Conservation (phyloP, 2,329 filamentous ascomycete species). For the Colletotrichum lentis region DNA sequence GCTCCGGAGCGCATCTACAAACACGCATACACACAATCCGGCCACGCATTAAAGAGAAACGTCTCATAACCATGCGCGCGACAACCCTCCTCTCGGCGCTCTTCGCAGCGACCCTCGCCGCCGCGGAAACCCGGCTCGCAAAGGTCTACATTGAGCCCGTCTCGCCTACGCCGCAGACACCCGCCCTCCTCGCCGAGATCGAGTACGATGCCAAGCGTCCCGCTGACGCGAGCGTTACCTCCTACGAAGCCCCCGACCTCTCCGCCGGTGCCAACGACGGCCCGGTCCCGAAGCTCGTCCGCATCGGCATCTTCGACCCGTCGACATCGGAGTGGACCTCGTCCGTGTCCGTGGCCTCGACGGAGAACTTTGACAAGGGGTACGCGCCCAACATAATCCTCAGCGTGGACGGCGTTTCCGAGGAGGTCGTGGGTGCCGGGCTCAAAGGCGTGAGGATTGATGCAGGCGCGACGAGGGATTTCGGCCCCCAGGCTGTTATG, state of each 20-base stretch:
- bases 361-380: slow-evolving; percentile 67
- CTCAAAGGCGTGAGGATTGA: slow-evolving; percentile 67
- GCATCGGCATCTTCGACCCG: slow-evolving; percentile 66
- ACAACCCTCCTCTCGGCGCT: slow-evolving; percentile 53
- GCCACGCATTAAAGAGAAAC: neutral
- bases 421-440: slow-evolving; percentile 59
- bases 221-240: slow-evolving; percentile 56
- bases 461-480: slow-evolving; percentile 70
- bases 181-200: slow-evolving; percentile 63
- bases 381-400: slow-evolving; percentile 66
- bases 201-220: slow-evolving; percentile 60
- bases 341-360: slow-evolving; percentile 63
- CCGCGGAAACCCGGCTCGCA: slow-evolving; percentile 54
- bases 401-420: slow-evolving; percentile 54
- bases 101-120: slow-evolving; percentile 52
- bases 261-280: slow-evolving; percentile 46
- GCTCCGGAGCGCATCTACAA: neutral
- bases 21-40: neutral
- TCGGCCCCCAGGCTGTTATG: slow-evolving; percentile 67
- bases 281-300: slow-evolving; percentile 54
- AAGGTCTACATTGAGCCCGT: slow-evolving; percentile 65
- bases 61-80: slow-evolving; percentile 51
- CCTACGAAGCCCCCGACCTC: slow-evolving; percentile 66
- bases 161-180: slow-evolving; percentile 43
- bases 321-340: slow-evolving; percentile 58